A percentile compares a stretch with the other conserved stretches of the same genome.
phyloP scores from a whole-genome alignment of 345 rosid genomes.

The Citropsis articulata region DNA sequence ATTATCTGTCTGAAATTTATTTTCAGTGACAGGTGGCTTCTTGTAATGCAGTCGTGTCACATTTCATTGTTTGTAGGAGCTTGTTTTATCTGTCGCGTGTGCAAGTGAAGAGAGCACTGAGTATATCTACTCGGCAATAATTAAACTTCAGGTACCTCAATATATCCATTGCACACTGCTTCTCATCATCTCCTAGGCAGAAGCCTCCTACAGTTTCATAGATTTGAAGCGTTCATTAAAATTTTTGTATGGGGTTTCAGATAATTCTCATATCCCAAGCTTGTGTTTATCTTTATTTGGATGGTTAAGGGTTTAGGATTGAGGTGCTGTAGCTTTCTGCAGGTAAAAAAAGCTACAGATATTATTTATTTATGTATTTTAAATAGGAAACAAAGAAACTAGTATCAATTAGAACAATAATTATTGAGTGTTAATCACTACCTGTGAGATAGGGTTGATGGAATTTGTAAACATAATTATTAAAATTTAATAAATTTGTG shows the following conservation, averaged over 20 bases:
- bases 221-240: not conserved
- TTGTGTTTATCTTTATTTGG: not conserved
- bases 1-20: slow-evolving; percentile 16
- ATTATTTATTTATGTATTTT: no score
- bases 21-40: slow-evolving; percentile 12
- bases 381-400: no score
- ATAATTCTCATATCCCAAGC: not conserved
- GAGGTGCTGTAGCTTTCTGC: no score
- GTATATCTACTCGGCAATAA: slow-evolving; percentile 69
- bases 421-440: no score
- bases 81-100: slow-evolving; percentile 62
- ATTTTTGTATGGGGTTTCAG: not conserved
- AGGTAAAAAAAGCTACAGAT: no score
- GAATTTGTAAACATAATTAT: no score
- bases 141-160: slow-evolving; percentile 74
- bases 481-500: no score
- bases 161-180: slow-evolving; percentile 3
- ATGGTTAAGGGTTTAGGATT: not conserved
- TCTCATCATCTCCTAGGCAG: slow-evolving; percentile 4
- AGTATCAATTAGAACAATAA: no score
- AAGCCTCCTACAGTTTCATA: not conserved
- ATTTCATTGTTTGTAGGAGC: slow-evolving; percentile 51
- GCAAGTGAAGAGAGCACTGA: slow-evolving; percentile 93
- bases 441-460: no score
- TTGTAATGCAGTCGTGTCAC: slow-evolving; percentile 6